A percentile compares a stretch with the other conserved stretches of the same genome.
Conservation (phyloP, 164 flowering plant genomes). For the Vitis rotundifolia region DNA sequence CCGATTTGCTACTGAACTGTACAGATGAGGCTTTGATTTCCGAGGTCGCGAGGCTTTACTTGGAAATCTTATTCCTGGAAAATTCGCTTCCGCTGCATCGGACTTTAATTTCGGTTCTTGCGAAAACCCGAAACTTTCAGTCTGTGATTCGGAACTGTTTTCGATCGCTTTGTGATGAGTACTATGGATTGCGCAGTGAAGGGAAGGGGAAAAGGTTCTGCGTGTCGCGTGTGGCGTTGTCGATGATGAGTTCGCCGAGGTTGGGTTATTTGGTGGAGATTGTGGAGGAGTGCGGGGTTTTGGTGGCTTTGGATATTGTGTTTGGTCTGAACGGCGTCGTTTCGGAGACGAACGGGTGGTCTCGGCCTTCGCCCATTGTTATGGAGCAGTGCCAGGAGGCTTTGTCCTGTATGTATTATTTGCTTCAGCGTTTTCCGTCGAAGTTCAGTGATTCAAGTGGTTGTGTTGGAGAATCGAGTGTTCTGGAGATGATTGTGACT, state of each 20-base stretch:
- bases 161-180: slow-evolving; percentile 58
- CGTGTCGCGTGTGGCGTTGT: slow-evolving; percentile 69
- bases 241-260: slow-evolving; percentile 81
- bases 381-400: slow-evolving; percentile 99
- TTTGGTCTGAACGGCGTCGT: slow-evolving; percentile 56
- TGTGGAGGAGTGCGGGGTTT: slow-evolving; percentile 66
- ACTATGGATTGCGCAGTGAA: slow-evolving; percentile 39
- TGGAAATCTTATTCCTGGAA: slow-evolving; percentile 76
- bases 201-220: slow-evolving; percentile 70
- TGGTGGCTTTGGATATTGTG: slow-evolving; percentile 61
- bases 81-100: slow-evolving; percentile 81
- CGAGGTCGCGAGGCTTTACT: slow-evolving; percentile 45
- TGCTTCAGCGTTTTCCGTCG: slow-evolving; percentile 81
- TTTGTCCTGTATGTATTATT: slow-evolving; percentile 87
- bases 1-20: slow-evolving; percentile 29
- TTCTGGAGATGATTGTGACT: slow-evolving; percentile 45
- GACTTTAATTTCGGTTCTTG: slow-evolving; percentile 60
- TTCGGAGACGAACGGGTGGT: slow-evolving; percentile 50
- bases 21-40: slow-evolving; percentile 24
- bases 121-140: slow-evolving; percentile 39
- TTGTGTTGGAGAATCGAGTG: slow-evolving; percentile 17
- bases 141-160: slow-evolving; percentile 49
- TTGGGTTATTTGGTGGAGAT: slow-evolving; percentile 68
- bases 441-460: slow-evolving; percentile 39
- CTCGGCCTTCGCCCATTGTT: slow-evolving; percentile 80